A percentile compares a stretch with the other conserved stretches of the same genome.
Conservation (phyloP, 306 rosid species). For the Argentina anserina region DNA sequence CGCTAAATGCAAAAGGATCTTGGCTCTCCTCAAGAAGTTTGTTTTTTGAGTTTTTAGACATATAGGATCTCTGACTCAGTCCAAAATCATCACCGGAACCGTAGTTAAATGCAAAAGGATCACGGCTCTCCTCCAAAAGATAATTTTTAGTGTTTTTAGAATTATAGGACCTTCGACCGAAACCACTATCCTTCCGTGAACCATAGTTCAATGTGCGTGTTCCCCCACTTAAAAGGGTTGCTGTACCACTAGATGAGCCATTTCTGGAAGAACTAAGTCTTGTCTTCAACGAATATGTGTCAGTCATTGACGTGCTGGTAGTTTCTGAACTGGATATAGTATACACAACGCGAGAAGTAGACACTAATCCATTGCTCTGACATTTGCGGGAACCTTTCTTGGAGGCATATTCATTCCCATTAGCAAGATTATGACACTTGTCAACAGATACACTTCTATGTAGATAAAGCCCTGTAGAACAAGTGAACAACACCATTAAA, state of each 20-base stretch:
- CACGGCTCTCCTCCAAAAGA: constrained; percentile 56
- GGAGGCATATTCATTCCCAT: constrained; percentile 23
- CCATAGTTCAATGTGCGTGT: constrained; percentile 23
- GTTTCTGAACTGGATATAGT: constrained; percentile 52
- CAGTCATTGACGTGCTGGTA: constrained; percentile 60
- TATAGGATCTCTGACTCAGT: constrained; percentile 14
- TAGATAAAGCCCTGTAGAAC: constrained; percentile 42
- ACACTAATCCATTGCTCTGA: constrained; percentile 33
- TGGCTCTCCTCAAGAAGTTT: constrained; percentile 49
- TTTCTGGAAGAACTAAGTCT: constrained; percentile 58
- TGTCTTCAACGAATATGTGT: constrained; percentile 50
- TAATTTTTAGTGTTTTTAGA: constrained; percentile 32
- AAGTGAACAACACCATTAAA: constrained; percentile 23
- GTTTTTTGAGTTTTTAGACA: constrained; percentile 31
- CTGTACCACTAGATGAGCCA: constrained; percentile 60
- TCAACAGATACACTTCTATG: constrained; percentile 28
- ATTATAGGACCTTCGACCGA: constrained; percentile 12
- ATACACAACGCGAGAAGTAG: constrained; percentile 36
- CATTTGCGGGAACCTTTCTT: constrained; percentile 44
- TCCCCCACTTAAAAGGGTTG: constrained; percentile 43
- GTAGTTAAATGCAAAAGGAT: constrained; percentile 55
- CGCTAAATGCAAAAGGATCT: constrained; percentile 61
- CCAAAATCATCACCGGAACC: constrained; percentile 43
- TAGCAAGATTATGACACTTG: constrained; percentile 19
- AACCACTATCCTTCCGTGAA: constrained; percentile 42